phyloP scores from a whole-genome alignment of 2,329 filamentous ascomycete species.

The Penicillium rolfsii region DNA sequence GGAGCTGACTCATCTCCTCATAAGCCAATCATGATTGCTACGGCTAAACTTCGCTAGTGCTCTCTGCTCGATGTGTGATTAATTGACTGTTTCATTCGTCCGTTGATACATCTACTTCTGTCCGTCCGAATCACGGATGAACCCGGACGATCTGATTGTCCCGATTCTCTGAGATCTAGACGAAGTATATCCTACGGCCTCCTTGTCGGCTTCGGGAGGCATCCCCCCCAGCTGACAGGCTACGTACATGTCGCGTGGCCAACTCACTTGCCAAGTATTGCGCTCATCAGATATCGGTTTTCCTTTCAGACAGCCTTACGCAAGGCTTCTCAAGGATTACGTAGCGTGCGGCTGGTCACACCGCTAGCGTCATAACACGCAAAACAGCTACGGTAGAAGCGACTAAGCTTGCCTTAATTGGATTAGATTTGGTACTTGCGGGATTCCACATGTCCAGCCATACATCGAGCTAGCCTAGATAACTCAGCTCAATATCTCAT shows the following conservation, averaged over 20 bases:
- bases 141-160: not conserved
- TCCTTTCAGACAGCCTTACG: not conserved
- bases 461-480: not conserved
- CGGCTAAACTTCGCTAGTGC: not conserved
- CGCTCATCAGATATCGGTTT: not conserved
- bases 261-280: not conserved
- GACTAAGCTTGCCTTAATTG: not conserved
- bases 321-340: not conserved
- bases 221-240: not conserved
- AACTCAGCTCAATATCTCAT: conserved; percentile 2
- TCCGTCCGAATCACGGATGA: not conserved
- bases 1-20: not conserved
- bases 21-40: not conserved
- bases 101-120: not conserved
- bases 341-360: not conserved
- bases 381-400: not conserved
- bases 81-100: not conserved
- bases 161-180: not conserved
- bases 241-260: not conserved
- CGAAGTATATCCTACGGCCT: not conserved
- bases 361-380: not conserved
- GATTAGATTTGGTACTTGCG: not conserved
- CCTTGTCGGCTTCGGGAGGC: not conserved
- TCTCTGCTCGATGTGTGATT: not conserved
- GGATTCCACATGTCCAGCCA: not conserved